Base-by-base conservation (phyloP, 2,329 filamentous ascomycete genomes). In the Lachnum nothofagi region DNA sequence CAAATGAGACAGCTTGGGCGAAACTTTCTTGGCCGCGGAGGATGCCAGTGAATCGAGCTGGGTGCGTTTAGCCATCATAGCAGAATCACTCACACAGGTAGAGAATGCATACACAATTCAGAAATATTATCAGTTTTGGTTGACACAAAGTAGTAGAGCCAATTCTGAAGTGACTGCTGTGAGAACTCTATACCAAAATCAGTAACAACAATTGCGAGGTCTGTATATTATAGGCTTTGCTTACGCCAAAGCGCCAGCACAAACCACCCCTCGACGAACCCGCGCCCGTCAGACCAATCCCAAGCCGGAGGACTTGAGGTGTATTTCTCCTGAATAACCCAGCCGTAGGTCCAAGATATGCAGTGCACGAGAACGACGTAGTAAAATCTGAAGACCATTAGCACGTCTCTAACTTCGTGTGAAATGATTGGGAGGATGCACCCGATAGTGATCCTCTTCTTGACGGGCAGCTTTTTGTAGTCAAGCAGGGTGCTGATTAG, bases 251-350 rank as follows among this genome's bases (percentile, higher is more conserved):
- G 77, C 3, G 88, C 60, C 63, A 83, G 87, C 12, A 86, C 73
- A 0, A 74, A 79, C 56, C 88, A 88, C 0, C 75, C 80, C 27
- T 72, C 69, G 0, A 82, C 83, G 44, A 88, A 88, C 0, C 79
- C 81, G 0, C 68, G 52, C 48, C 73, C 74, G 0, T 62, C 59
- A n/a, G n/a, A n/a, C 85, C 85, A 88, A 62, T 88, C 85, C 53
- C 79, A 82, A 0, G 72, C 75, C 0, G 83, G 83, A 19, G 71
- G 66, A 0, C 76, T 77, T 7, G 66, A 62, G 12, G 71, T 71
- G 63, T 80, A 87, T 27, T 75, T 72, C 53, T 75, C 72, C 57
- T 78, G 73, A 5, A 78, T 63, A 4, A 78, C 70, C 76, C 74
- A 77, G 9, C 63, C 74, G 51, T 78, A 78, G 2, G 71, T 63